phyloP scores from a whole-genome alignment of 495 filamentous ascomycete genomes.

The Aspergillus wentii region DNA sequence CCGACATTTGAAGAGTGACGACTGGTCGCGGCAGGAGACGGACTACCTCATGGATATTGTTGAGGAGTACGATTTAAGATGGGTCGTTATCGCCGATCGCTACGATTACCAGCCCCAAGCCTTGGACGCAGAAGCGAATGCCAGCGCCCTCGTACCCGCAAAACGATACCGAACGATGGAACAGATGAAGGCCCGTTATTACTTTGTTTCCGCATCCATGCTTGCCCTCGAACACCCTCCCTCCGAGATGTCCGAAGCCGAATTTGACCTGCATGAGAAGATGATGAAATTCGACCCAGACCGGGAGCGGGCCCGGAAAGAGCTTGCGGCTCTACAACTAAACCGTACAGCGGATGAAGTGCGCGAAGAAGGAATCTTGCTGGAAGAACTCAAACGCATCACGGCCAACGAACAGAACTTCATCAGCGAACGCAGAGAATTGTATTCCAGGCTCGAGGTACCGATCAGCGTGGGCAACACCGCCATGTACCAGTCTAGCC shows the following conservation, averaged over 20 bases:
- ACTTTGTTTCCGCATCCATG: constrained; percentile 75
- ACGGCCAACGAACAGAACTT: constrained; percentile 74
- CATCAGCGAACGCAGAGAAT: constrained; percentile 79
- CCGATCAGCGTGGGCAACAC: constrained; percentile 65
- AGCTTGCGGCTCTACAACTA: constrained; percentile 74
- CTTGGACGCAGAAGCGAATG: constrained; percentile 31
- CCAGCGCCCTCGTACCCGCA: constrained; percentile 34
- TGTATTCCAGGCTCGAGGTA: constrained; percentile 82
- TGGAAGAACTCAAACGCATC: constrained; percentile 87
- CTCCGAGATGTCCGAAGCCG: constrained; percentile 76
- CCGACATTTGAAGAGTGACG: constrained; percentile 59
- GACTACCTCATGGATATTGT: constrained; percentile 78
- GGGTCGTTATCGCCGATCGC: constrained; percentile 87
- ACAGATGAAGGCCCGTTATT: constrained; percentile 88
- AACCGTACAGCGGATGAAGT: constrained; percentile 79
- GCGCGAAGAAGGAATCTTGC: constrained; percentile 81
- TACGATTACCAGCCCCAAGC: constrained; percentile 67
- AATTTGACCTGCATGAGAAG: constrained; percentile 75
- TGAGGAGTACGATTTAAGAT: constrained; percentile 75
- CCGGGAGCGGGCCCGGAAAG: constrained; percentile 73
- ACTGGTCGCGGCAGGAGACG: constrained; percentile 90
- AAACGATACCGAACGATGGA: constrained; percentile 64
- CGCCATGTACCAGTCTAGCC: constrained; percentile 67
- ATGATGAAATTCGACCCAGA: constrained; percentile 80
- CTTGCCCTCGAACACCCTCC: constrained; percentile 79